These are phyloP conservation scores for Erodium moschatum DNA, from an alignment of 441 rosid genomes.

Conservation along the genomic window DNA sequence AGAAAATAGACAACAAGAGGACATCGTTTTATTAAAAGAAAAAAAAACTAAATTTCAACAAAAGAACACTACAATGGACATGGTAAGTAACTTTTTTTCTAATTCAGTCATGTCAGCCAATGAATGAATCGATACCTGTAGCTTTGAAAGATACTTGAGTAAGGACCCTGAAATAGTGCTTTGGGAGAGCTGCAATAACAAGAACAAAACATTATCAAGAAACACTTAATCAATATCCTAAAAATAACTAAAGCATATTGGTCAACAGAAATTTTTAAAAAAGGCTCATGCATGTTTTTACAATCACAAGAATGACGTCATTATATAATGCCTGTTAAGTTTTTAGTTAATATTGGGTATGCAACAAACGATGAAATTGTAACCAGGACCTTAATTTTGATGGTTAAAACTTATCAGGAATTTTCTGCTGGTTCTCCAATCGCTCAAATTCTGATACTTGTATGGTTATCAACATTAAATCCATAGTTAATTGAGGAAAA, in stretches of 20 bases:
- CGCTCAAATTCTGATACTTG: background rate
- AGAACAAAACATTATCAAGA: slow-evolving; percentile 19
- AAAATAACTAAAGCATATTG: too few species aligned
- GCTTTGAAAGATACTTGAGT: slow-evolving; percentile 86
- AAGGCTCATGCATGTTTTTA: too few species aligned
- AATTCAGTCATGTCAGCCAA: slow-evolving; percentile 14
- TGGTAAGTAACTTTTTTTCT: background rate
- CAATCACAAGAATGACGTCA: background rate
- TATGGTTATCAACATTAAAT: slow-evolving; percentile 3
- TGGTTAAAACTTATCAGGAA: background rate
- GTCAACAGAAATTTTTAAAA: background rate
- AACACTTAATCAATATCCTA: slow-evolving; percentile 15
- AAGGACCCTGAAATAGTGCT: slow-evolving; percentile 87
- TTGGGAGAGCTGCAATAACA: slow-evolving; percentile 79
- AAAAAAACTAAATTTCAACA: slow-evolving; percentile 8
- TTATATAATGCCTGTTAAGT: background rate
- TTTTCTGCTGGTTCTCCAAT: background rate
- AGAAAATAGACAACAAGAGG: slow-evolving; percentile 14
- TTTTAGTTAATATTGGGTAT: background rate
- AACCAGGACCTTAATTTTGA: too few species aligned
- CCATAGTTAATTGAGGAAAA: background rate
- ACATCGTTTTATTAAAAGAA: background rate
- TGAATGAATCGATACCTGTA: slow-evolving; percentile 53
- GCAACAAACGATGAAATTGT: too few species aligned
- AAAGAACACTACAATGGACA: background rate